Percentiles rank a stretch among this genome's conserved stretches.
These are phyloP conservation scores for Phyllosticta paracitricarpa DNA, from an alignment of 2,329 filamentous ascomycete genomes.

Conservation along the genomic window DNA sequence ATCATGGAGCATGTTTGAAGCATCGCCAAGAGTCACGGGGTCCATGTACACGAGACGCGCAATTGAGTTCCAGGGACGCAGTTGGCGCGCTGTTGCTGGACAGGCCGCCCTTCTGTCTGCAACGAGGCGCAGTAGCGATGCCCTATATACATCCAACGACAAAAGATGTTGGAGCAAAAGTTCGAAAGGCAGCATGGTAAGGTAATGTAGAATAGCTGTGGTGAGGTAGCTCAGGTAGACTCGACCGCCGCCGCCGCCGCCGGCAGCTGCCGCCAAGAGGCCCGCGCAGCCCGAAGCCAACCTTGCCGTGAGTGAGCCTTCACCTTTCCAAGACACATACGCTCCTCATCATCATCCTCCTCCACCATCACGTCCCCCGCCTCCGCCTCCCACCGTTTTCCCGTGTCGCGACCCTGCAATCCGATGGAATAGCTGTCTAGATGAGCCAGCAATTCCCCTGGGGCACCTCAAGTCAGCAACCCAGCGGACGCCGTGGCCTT, in stretches of 20 bases:
- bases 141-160: too few species aligned
- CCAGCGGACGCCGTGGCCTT: conserved; percentile 46
- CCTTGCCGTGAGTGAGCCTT: conserved; percentile 5
- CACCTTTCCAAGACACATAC: conserved; percentile 3
- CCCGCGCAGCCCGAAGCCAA: conserved; percentile 11
- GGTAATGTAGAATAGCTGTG: background rate
- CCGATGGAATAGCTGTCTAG: conserved; percentile 33
- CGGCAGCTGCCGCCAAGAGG: conserved; percentile 7
- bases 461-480: conserved; percentile 45
- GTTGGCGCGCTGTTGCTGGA: background rate
- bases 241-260: background rate
- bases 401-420: conserved; percentile 23
- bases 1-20: background rate
- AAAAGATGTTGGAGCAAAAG: too few species aligned
- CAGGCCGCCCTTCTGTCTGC: too few species aligned
- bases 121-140: too few species aligned
- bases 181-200: too few species aligned
- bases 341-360: conserved; percentile 9
- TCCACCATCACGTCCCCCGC: conserved; percentile 13
- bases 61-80: background rate
- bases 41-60: background rate
- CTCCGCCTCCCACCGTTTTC: conserved; percentile 14
- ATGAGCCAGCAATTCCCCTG: conserved; percentile 47
- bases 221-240: background rate
- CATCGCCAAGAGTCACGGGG: background rate